phyloP scores from a whole-genome alignment of 2,329 filamentous ascomycete species.

The Trichoderma oligosporum region DNA sequence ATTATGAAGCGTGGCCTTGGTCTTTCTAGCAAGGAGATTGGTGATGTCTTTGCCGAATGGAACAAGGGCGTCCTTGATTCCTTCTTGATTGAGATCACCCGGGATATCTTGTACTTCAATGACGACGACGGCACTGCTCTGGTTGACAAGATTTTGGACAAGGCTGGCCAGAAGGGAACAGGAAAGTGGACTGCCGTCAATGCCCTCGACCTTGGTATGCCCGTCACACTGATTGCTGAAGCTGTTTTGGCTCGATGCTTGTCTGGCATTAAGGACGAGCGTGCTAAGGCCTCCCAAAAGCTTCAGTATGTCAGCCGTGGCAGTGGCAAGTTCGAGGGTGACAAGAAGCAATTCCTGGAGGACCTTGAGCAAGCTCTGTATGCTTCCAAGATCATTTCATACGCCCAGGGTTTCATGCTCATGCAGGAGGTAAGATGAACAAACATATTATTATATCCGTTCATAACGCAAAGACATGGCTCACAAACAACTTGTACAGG shows the following conservation, averaged over 20 bases:
- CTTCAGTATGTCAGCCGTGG: slow-evolving; percentile 68
- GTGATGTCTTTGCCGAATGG: slow-evolving; percentile 90
- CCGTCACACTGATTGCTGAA: slow-evolving; percentile 96
- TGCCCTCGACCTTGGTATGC: slow-evolving; percentile 96
- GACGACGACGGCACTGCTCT: slow-evolving; percentile 88
- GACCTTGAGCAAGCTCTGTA: slow-evolving; percentile 99
- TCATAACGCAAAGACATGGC: not conserved
- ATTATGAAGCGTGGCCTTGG: slow-evolving; percentile 99
- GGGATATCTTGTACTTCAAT: slow-evolving; percentile 97
- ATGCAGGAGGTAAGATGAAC: slow-evolving; percentile 75
- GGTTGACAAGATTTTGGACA: slow-evolving; percentile 98
- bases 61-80: slow-evolving; percentile 98
- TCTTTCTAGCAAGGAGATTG: slow-evolving; percentile 87
- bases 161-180: slow-evolving; percentile 98
- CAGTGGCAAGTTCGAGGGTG: slow-evolving; percentile 73
- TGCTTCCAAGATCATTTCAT: slow-evolving; percentile 99
- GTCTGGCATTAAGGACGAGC: slow-evolving; percentile 91
- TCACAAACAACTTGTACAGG: slow-evolving; percentile 47
- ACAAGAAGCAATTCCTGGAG: slow-evolving; percentile 90
- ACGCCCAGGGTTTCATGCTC: slow-evolving; percentile 99
- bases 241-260: slow-evolving; percentile 93
- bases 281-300: slow-evolving; percentile 72
- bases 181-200: slow-evolving; percentile 99
- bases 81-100: slow-evolving; percentile 98
- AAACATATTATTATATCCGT: slow-evolving; percentile 1